Evolutionary conservation across 805 yeast genomes (phyloP), one percentile per base, ranked within the genome.

Genomic region (Kluyveromyces dobzhanskii): DNA sequence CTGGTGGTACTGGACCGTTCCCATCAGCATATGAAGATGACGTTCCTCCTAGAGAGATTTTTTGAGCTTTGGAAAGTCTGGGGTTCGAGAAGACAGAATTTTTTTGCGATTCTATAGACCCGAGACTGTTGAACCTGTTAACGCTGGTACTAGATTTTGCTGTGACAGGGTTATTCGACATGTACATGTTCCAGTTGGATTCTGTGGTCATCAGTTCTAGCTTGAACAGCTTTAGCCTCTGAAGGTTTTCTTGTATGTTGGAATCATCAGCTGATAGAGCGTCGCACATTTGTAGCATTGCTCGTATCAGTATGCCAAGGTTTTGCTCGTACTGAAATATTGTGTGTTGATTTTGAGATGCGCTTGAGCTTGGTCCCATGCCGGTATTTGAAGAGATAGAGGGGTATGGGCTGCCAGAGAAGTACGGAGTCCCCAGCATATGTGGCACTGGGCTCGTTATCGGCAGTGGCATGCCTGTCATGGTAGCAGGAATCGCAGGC

Each of bases 41-140:
- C 3, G 30, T n/a, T 4, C 36, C 37, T 16, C 37, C 26, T 3
- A 32, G 18, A 28, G 35, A 29, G 21, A 27, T 21, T 25, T 32
- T 26, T 17, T 25, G 31, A 29, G 27, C 43, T 16, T 39, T 39
- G 24, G 42, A 39, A 28, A 39, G 25, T 16, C 45, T 41, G 9
- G 43, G 33, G 23, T 36, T 43, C 24, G 43, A 39, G 27, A 43
- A 43, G 12, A 43, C 25, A 4, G 45, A 43, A 26, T 30, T 43
- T 28, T 43, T 39, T 24, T 43, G 45, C 6, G 45, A 30, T 9
- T 26, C 24, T 11, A 36, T 37, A 7, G 45, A 43, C 7, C 38
- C 31, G 11, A 30, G 30, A 23, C 45, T 43, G 27, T 41, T 40
- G 30, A 43, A 30, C 26, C 45, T 39, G 16, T 39, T 39, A 21